Evolutionary conservation across 352 stramenopile genomes (phyloP), one percentile per base, ranked within the genome.

Genomic region (Pythium sukuiense): DNA sequence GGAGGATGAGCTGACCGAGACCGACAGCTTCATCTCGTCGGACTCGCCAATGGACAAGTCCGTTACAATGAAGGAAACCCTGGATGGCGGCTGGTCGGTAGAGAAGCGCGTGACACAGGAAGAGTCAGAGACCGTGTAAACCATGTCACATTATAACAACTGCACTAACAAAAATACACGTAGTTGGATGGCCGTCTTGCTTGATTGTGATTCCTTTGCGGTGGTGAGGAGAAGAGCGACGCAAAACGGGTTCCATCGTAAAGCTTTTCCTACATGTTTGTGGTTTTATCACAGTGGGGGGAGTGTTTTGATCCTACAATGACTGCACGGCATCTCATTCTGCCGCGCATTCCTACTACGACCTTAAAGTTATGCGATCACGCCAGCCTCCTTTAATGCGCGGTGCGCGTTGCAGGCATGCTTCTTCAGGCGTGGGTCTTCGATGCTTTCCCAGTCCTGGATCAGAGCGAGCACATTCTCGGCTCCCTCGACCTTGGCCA

Each of bases 361-460:
- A 68, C 63, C 63, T 69, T 69, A 70, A 70, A 53, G 29, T 73
- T 68, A 93, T 26, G 85, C 87, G 54, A 92, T 75, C 65, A 92
- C 81, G 37, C 87, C 87, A 5, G 87, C 87, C 29, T 88, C 79
- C 74, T 92, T 81, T 29, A 95, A 76, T 66, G 84, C 87, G 18
- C 76, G 77, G 69, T 95, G 79, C 2, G 84, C 85, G 50, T 89
- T 90, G 69, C 80, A 95, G 49, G 87, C 87, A 61, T 95, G 87
- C 74, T 90, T 95, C 79, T 92, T 92, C 32, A 95, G 74, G 16
- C 87, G 81, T 27, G 87, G 87, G 63, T 95, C 87, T 46, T 90
- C 80, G 54, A 95, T 95, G 55, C 74, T 90, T 60, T 93, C 76
- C 87, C 87, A 95, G 65, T 82, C 76, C 68, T 91, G 76, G 29